Evolutionary conservation across 768 basidiomycete genomes (phyloP), one percentile per base, ranked within the genome.

Genomic region (Cystofilobasidium bisporidii): DNA sequence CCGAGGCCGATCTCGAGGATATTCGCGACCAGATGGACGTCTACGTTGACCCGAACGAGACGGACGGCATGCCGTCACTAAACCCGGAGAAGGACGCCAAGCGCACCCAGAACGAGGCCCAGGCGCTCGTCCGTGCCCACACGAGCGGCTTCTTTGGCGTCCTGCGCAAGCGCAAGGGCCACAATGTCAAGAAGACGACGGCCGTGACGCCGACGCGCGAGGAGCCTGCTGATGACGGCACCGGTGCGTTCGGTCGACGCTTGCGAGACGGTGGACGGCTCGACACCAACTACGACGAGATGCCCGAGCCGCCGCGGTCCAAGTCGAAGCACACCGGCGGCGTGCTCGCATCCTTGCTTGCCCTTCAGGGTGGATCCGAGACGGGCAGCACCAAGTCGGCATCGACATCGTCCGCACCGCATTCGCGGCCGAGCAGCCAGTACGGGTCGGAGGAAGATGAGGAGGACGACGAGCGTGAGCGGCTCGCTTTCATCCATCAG

Each of bases 1-100:
- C 87, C 47, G 96, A 98, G 81, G 98, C 94, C 92, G 88, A 96
- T 0, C 80, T 97, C 38, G 82, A 92, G 48, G 91, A 91, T 78
- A 97, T 94, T 77, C 84, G 89, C 58, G 86, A 81, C 71, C 77
- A 89, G 11, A 78, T 97, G 60, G 79, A 76, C 65, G 70, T 72
- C 58, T 86, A 81, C 73, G 85, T 88, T 71, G 83, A 83, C 63
- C 81, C 83, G 0, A 75, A 81, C 58, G 88, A 89, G 75, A 82
- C 80, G 58, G 84, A 83, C 45, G 87, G 87, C 0, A 75, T 89
- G 32, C 84, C 84, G 0, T 80, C 81, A 45, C 72, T 80, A 17
- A 73, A 75, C 47, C 73, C 79, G 47, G 67, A 68, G 45, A n/a
- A 33, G 20, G 67, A 68, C 11, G 72, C 79, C 10, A 78, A 79